Conservation (phyloP, 768 basidiomycete species). For the Naganishia antarctica region DNA sequence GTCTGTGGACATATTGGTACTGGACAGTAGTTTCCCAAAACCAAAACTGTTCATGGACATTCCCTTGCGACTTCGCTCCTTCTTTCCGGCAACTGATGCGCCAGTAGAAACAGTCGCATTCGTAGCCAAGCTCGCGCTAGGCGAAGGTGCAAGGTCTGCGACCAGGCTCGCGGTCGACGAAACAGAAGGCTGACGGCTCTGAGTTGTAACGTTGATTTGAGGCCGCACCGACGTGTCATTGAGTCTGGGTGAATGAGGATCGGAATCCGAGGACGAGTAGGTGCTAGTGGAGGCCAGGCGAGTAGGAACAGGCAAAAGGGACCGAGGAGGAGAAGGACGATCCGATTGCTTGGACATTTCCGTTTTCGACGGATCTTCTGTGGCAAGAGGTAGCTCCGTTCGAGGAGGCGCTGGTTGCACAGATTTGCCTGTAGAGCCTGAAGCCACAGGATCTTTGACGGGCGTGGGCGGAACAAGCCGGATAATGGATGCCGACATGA, state of each 20-base stretch:
- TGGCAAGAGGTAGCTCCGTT: not conserved
- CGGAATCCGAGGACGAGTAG: not conserved
- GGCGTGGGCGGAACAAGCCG: constrained; percentile 14
- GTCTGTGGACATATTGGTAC: constrained; percentile 21
- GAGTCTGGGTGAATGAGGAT: not conserved
- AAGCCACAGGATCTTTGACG: not conserved
- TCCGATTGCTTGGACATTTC: not conserved
- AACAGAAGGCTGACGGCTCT: not conserved
- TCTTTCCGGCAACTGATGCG: not conserved
- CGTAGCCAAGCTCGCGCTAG: not conserved
- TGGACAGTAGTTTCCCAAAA: constrained; percentile 65
- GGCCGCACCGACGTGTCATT: not conserved
- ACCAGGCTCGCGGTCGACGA: constrained; percentile 19
- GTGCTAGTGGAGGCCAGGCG: constrained; percentile 5
- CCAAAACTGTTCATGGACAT: constrained; percentile 75
- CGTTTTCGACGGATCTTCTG: not conserved
- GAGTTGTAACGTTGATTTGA: not conserved
- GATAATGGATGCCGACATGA: constrained; percentile 1
- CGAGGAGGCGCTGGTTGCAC: not conserved
- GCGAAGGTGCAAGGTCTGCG: not conserved
- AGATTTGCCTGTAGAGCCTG: not conserved
- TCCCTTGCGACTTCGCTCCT: constrained; percentile 50
- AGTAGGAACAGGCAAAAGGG: constrained; percentile 11
- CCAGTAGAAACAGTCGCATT: constrained; percentile 14
- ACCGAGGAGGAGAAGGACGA: not conserved